Percentiles rank a stretch among this genome's conserved stretches.
Evolutionary conservation across 73 alveolate species (phyloP).

Genomic region (Uronychia setigera): DNA sequence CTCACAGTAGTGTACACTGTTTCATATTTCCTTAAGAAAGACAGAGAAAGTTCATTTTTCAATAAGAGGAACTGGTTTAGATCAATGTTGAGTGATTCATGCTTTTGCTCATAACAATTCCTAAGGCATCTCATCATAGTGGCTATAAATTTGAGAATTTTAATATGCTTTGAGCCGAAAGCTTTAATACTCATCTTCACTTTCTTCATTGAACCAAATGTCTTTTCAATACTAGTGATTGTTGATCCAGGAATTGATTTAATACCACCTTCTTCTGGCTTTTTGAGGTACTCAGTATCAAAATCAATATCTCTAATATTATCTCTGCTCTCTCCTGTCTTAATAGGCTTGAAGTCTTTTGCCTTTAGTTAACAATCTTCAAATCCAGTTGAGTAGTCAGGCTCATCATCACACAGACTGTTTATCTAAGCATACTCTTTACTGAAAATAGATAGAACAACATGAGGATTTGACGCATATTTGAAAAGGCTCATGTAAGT

Average conservation of each 20-base stretch:
- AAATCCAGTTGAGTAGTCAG: slow-evolving; percentile 4
- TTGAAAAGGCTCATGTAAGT: slow-evolving; percentile 30
- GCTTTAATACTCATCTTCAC: slow-evolving; percentile 26
- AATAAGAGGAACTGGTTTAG: slow-evolving; percentile 50
- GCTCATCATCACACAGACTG: slow-evolving; percentile 62
- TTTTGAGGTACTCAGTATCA: neutral
- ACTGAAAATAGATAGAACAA: slow-evolving; percentile 30
- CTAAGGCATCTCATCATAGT: slow-evolving; percentile 47
- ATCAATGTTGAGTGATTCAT: slow-evolving; percentile 51
- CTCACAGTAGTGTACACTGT: slow-evolving; percentile 45
- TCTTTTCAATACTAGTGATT: neutral
- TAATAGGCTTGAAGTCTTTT: slow-evolving; percentile 19
- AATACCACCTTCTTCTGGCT: neutral
- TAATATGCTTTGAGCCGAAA: slow-evolving; percentile 52
- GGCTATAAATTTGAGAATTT: slow-evolving; percentile 51
- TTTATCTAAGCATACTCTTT: slow-evolving; percentile 27
- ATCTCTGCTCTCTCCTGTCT: slow-evolving; percentile 33
- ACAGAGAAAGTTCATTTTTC: slow-evolving; percentile 56
- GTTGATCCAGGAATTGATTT: neutral
- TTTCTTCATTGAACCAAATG: neutral
- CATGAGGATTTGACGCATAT: slow-evolving; percentile 32
- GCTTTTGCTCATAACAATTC: slow-evolving; percentile 54
- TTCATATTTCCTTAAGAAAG: slow-evolving; percentile 55
- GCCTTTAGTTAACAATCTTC: slow-evolving; percentile 18
- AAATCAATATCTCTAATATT: slow-evolving; percentile 14